Evolutionary conservation across 176 grass and related monocot genomes (phyloP).

Genomic region (Bonia amplexicaulis): DNA sequence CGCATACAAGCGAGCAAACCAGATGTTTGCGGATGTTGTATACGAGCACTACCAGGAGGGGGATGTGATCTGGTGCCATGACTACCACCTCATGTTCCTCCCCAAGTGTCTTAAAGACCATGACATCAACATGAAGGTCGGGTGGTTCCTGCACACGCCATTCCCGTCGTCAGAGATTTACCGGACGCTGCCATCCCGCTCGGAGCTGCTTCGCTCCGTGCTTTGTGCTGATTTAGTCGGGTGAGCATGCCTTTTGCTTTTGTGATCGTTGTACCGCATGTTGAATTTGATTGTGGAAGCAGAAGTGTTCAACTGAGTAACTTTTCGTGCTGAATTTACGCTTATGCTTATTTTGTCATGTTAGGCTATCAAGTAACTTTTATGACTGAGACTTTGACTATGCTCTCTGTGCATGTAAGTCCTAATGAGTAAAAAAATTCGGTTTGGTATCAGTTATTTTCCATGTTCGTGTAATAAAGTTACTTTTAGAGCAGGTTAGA

Average conservation of each 20-base stretch:
- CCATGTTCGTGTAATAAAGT: slow-evolving; percentile 10
- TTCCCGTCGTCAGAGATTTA: slow-evolving; percentile 98
- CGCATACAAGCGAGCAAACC: slow-evolving; percentile 93
- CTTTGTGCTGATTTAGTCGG: slow-evolving; percentile 97
- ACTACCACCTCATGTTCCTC: slow-evolving; percentile 99
- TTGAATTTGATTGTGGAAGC: slow-evolving; percentile 14
- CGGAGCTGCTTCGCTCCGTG: slow-evolving; percentile 85
- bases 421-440: neutral
- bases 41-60: slow-evolving; percentile 96
- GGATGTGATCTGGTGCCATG: slow-evolving; percentile 99
- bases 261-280: neutral
- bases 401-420: neutral
- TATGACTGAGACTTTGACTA: neutral
- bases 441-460: neutral
- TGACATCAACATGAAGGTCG: slow-evolving; percentile 97
- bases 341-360: neutral
- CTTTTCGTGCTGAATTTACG: slow-evolving; percentile 10
- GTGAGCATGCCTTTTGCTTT: slow-evolving; percentile 45
- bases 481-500: neutral
- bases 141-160: slow-evolving; percentile 98
- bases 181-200: slow-evolving; percentile 84
- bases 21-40: slow-evolving; percentile 99
- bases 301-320: neutral
- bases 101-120: slow-evolving; percentile 94
- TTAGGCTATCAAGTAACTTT: neutral